These are phyloP conservation scores for Gamarada debralockiae DNA, from an alignment of 495 filamentous ascomycete genomes.

Conservation along the genomic window DNA sequence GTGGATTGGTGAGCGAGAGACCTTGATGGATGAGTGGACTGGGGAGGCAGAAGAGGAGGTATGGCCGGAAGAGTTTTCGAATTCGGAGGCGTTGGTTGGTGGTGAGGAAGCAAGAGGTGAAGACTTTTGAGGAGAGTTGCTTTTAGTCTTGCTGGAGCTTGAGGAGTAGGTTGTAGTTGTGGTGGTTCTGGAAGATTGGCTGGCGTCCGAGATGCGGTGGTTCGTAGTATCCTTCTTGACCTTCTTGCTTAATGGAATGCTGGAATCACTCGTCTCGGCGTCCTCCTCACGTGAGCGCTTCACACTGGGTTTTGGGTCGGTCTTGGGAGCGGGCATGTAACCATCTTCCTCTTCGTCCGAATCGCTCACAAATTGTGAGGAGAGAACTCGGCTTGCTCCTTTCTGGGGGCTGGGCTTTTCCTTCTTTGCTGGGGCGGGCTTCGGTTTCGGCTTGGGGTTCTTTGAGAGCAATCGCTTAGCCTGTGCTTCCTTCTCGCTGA, in stretches of 20 bases:
- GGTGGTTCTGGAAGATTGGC: constrained; percentile 33
- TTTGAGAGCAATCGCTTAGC: constrained; percentile 59
- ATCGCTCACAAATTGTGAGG: constrained; percentile 70
- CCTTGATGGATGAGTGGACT: constrained; percentile 17
- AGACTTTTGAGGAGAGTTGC: constrained; percentile 53
- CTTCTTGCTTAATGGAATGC: constrained; percentile 22
- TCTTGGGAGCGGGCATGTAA: constrained; percentile 30
- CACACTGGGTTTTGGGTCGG: constrained; percentile 22
- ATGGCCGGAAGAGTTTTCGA: constrained; percentile 31
- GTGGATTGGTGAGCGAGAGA: constrained; percentile 19
- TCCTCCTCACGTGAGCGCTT: constrained; percentile 27
- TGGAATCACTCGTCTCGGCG: constrained; percentile 24
- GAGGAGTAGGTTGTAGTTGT: constrained; percentile 25
- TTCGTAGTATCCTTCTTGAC: constrained; percentile 23
- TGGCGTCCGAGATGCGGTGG: constrained; percentile 43
- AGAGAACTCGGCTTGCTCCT: constrained; percentile 52
- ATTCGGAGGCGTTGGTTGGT: constrained; percentile 68
- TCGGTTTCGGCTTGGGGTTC: constrained; percentile 33
- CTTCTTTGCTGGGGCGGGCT: constrained; percentile 43
- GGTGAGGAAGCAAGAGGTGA: constrained; percentile 74
- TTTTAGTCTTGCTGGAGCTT: constrained; percentile 13
- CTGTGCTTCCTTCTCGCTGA: constrained; percentile 56
- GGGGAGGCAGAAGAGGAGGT: constrained; percentile 21
- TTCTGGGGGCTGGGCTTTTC: constrained; percentile 50
- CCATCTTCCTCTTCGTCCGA: constrained; percentile 68